Base-by-base conservation (phyloP, 2,329 filamentous ascomycete species). In the Clarireedia sp. region DNA sequence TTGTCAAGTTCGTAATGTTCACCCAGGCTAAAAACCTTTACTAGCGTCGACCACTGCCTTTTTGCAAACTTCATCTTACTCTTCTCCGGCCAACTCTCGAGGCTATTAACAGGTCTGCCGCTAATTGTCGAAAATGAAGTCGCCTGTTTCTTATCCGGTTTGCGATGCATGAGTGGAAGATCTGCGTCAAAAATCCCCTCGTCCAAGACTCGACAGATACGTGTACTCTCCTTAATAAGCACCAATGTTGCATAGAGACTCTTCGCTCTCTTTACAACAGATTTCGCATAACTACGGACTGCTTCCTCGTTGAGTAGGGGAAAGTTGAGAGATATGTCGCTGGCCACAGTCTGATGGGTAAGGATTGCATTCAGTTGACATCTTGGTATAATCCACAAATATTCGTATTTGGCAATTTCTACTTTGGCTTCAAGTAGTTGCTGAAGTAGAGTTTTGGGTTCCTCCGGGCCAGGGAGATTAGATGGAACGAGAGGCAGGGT, bases 11-110 rank as follows among this genome's bases (percentile, higher is more conserved):
- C 45, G 17, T 62, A 48, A 23, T 57, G 54, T 8, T 51, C 17
- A n/a, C 33, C 17, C 1, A 50, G 5, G 2, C 56, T 21, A 24
- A 64, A 64, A 0, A 61, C 29, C 1, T 58, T 62, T 3, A 60
- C 57, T 4, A 21, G 58, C 58, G 63, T 60, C 59, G 53, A 61
- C 58, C 58, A 64, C 21, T 64, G 63, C 23, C 38, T 21, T 6
- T 50, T 21, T 38, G 55, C 57, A 17, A 64, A 64, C 0, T 58
- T 38, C 33, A 58, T 53, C 10, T 61, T n/a, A n/a, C 47, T 0
- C 10, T 59, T 48, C 1, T 53, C 54, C 1, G 6, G 36, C 63
- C 63, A 63, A 17, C 6, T 14, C 4, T 57, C 56, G 2, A 63
- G 14, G 2, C 55, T 36, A 29, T 49, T 38, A 12, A 64, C 51